These are phyloP conservation scores for Crithidia sp. DNA, from an alignment of 208 protist species.

Conservation along the genomic window DNA sequence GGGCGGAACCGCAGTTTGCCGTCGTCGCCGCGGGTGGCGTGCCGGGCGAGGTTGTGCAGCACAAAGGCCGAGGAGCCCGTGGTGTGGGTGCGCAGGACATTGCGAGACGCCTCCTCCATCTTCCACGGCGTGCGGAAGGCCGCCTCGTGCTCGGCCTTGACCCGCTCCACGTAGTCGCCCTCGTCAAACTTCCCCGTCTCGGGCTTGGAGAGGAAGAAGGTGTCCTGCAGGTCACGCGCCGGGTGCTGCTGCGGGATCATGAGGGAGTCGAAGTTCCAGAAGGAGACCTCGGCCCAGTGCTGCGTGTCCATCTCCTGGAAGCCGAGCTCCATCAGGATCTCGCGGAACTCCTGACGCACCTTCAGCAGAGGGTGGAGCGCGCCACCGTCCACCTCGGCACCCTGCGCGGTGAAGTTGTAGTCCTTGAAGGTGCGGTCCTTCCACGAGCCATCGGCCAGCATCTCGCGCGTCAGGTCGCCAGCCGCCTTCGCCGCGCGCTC, in stretches of 20 bases:
- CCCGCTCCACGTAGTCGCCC: constrained; percentile 92
- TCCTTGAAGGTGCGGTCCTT: constrained; percentile 94
- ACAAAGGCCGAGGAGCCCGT: constrained; percentile 98
- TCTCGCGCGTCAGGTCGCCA: constrained; percentile 94
- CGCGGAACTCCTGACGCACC: constrained; percentile 97
- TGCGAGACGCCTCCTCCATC: constrained; percentile 95
- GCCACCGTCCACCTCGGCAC: constrained; percentile 87
- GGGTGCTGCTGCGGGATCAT: constrained; percentile 99
- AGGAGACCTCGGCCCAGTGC: constrained; percentile 98
- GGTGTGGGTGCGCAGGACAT: constrained; percentile 99
- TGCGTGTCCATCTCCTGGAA: constrained; percentile 99
- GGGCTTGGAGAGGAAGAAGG: constrained; percentile 99
- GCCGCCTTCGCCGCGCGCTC: constrained; percentile 74
- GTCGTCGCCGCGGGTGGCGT: constrained; percentile 44
- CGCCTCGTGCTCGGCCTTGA: constrained; percentile 95
- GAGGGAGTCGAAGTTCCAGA: constrained; percentile 99
- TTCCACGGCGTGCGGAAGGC: constrained; percentile 96
- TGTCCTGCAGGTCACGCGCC: constrained; percentile 99
- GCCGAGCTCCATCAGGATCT: constrained; percentile 99
- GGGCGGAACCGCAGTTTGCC: constrained; percentile 93
- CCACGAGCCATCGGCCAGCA: constrained; percentile 96
- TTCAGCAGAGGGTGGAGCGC: constrained; percentile 99
- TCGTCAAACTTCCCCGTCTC: constrained; percentile 46
- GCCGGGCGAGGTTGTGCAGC: constrained; percentile 95
- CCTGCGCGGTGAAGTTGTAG: constrained; percentile 97